Conservation (phyloP, 2,329 filamentous ascomycete species). For the Colletotrichum abscissum region DNA sequence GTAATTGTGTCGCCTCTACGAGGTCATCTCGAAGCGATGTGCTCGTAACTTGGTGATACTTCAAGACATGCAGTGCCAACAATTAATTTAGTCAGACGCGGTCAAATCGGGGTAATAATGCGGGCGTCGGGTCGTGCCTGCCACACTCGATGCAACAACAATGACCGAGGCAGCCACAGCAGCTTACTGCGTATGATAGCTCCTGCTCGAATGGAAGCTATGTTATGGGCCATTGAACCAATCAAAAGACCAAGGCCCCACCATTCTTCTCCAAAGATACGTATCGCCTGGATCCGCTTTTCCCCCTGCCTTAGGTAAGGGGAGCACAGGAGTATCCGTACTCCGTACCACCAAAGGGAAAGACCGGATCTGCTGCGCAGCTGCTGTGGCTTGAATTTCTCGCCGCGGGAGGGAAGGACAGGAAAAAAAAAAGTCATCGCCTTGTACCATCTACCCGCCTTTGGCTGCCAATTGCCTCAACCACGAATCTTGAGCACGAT, state of each 20-base stretch:
- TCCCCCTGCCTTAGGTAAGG: slow-evolving; percentile 25
- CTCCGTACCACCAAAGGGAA: neutral
- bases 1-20: neutral
- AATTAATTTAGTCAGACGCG: neutral
- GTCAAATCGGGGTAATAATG: neutral
- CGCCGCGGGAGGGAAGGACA: neutral
- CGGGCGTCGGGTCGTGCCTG: neutral
- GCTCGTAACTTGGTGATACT: neutral
- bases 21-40: neutral
- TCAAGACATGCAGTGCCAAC: too few species aligned
- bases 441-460: slow-evolving; percentile 10
- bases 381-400: slow-evolving; percentile 11
- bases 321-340: neutral
- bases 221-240: neutral
- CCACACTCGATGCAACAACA: neutral
- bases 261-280: neutral
- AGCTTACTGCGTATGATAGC: neutral
- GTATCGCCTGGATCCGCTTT: neutral
- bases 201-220: neutral
- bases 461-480: slow-evolving; percentile 28
- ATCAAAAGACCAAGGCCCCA: neutral
- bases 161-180: slow-evolving; percentile 7
- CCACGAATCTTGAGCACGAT: neutral
- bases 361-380: neutral
- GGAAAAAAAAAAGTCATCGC: slow-evolving; percentile 33